phyloP scores from a whole-genome alignment of 2,329 filamentous ascomycete genomes.

The Phialophora tarda region DNA sequence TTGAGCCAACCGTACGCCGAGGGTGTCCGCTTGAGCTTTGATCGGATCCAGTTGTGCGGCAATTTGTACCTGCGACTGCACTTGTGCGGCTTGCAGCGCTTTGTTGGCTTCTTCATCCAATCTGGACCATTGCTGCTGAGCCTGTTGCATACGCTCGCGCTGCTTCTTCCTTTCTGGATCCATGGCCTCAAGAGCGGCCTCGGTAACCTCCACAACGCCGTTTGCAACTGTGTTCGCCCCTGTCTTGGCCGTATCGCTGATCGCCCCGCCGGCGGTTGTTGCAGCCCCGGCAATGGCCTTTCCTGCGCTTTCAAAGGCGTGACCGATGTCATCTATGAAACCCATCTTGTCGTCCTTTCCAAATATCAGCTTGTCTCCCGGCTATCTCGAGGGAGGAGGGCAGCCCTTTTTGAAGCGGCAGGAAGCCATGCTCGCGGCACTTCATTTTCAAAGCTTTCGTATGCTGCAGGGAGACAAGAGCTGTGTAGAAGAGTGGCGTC shows the following conservation, averaged over 20 bases:
- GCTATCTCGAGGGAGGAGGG: neutral
- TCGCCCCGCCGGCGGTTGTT: neutral
- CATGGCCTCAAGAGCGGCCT: slow-evolving; percentile 5
- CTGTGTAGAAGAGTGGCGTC: neutral
- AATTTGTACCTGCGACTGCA: neutral
- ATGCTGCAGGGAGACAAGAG: neutral
- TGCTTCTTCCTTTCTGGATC: neutral
- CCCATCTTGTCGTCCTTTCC: neutral
- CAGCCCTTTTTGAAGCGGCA: neutral
- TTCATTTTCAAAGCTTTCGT: neutral
- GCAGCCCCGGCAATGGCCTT: neutral
- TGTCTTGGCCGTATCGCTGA: neutral
- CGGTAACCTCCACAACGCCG: neutral
- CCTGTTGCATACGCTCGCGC: slow-evolving; percentile 1
- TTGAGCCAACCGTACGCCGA: neutral
- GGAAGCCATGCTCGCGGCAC: neutral
- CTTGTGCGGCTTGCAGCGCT: neutral
- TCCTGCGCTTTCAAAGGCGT: neutral
- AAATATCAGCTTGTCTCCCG: neutral
- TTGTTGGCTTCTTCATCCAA: slow-evolving; percentile 2
- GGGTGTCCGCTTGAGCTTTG: slow-evolving; percentile 1
- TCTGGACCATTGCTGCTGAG: neutral
- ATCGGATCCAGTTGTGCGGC: slow-evolving; percentile 1
- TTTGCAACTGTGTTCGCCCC: neutral
- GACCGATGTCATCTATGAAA: neutral